Base-by-base conservation (phyloP, 2,329 filamentous ascomycete species). In the Claviceps spartinae region DNA sequence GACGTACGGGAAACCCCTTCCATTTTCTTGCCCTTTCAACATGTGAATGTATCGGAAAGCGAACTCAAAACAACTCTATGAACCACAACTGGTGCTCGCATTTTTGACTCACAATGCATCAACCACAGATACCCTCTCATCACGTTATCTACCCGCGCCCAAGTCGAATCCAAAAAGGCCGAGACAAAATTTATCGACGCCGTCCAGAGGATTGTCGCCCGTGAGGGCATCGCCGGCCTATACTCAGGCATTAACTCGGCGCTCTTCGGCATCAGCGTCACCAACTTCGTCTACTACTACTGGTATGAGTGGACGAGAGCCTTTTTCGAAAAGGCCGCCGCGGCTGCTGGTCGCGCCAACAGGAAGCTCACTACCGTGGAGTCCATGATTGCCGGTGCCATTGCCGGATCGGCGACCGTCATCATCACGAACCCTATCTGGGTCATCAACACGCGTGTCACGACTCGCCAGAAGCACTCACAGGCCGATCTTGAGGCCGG, bases 241-340 rank as follows among this genome's bases (percentile, higher is more conserved):
- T 98, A 97, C 67, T 83, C 93, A 6, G 93, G 93, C 43, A 81
- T 98, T 54, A 88, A 95, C 68, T 94, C 87, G 56, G 93, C 93
- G 49, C 77, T 98, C 46, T 96, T 98, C 69, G 93, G 93, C 67
- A 97, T 98, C 74, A 93, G 86, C 69, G 84, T 98, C 60, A 98
- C 93, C 62, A 98, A 98, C 75, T 98, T 98, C 67, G 91, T 98
- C 47, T 98, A 98, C 77, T 98, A 98, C 74, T 98, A 97, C 77
- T 98, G 88, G 91, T 98, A 97, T 71, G 93, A 98, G 73, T 98
- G 88, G 87, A 93, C 89, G 56, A 83, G 90, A 54, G 78, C 85
- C 49, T 85, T 85, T 65, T 96, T 97, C 72, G 88, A 88, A 67
- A 76, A 77, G 57, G 86, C 88, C 9, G 88, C 89, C 46, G 67